These are phyloP conservation scores for Xylariaceae sp. DNA, from an alignment of 2,329 filamentous ascomycete species.

Conservation along the genomic window DNA sequence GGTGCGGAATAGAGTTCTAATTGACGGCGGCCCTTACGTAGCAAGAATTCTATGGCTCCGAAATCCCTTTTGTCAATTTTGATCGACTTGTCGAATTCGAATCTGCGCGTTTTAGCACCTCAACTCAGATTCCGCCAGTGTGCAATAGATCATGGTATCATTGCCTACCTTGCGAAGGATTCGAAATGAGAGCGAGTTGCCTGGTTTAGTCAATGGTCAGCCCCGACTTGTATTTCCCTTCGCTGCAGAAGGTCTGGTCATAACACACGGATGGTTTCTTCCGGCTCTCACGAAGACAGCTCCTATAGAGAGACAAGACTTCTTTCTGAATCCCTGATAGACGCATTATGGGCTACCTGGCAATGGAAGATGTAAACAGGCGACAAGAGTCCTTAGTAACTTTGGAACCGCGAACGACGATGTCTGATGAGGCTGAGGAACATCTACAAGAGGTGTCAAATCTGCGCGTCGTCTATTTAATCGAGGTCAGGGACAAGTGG, in stretches of 20 bases:
- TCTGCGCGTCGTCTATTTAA: no score
- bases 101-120: constrained; percentile 40
- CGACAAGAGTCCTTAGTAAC: no score
- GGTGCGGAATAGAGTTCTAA: constrained; percentile 78
- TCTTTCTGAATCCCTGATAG: constrained; percentile 89
- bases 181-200: constrained; percentile 59
- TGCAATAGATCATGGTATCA: not conserved
- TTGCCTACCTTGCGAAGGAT: constrained; percentile 58
- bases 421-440: no score
- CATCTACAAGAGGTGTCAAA: no score
- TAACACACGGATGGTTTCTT: constrained; percentile 70
- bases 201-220: constrained; percentile 36
- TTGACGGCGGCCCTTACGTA: constrained; percentile 78
- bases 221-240: not conserved
- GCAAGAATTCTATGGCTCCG: constrained; percentile 75
- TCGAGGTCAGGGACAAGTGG: no score
- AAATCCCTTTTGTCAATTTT: constrained; percentile 80
- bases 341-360: constrained; percentile 38
- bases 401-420: no score
- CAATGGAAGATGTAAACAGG: no score
- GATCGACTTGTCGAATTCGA: constrained; percentile 73
- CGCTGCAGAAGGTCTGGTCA: constrained; percentile 6
- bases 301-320: constrained; percentile 80
- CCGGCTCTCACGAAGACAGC: constrained; percentile 76
- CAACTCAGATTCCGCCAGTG: not conserved